Evolutionary conservation across 352 stramenopile genomes (phyloP), one percentile per base, ranked within the genome.

Genomic region (Detonula confervacea): DNA sequence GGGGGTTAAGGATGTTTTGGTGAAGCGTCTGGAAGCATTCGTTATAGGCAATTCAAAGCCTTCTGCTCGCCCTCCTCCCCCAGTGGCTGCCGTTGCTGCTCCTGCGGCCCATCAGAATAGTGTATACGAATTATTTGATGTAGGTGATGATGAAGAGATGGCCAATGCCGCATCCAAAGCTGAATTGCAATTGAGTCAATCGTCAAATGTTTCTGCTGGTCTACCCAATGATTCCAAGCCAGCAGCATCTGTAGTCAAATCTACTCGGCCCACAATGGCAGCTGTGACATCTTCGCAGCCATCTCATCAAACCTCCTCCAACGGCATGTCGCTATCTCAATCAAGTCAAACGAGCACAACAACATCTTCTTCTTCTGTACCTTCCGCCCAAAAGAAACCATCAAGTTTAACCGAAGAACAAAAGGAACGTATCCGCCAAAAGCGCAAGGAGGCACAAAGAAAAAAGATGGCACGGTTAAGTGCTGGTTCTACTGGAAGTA

Each of bases 1-100:
- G 39, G 85, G 81, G 4, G 66, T 64, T 11, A 91, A 91, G 68
- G 35, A 22, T n/a, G 75, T 74, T 14, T 52, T 91, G 27, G n/a
- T 88, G 16, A 51, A 81, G 51, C 47, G 85, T 25, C 59, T 91
- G 8, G 11, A 63, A 24, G 3, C 61, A 42, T n/a, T 77, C 24
- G 33, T 42, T 42, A 5, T 42, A 12, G 33, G 11, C 5, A 11
- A 60, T 33, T 11, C 33, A 42, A 5, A 42, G 33, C n/a, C n/a
- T n/a, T n/a, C n/a, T n/a, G n/a, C n/a, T n/a, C n/a, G n/a, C n/a
- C 33, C 5, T 42, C 33, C 5, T 5, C 33, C 33, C 5, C 33
- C 5, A 11, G 33, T 42, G 11, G 33, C 33, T 42, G 33, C 33
- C 33, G 33, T 42, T 42, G 33, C 33, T 12, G 33, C 33, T 12